Conservation (phyloP, 225 moss, liverwort and hornwort genomes). For the Pseudoscleropodium purum region DNA sequence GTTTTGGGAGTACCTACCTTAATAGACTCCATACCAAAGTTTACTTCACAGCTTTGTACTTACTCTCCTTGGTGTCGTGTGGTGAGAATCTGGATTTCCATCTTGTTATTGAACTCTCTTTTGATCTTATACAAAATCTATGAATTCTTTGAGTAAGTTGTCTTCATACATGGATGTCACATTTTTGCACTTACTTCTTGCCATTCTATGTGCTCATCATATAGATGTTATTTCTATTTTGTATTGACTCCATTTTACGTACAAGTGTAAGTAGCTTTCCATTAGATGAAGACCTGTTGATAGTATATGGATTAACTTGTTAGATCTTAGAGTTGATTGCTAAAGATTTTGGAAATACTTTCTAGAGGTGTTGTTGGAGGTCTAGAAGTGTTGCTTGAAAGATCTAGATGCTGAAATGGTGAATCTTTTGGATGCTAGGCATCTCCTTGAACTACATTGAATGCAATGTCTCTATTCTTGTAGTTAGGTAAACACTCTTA, state of each 20-base stretch:
- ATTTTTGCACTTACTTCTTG: not conserved
- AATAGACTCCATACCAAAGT: not conserved
- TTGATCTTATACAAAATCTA: not conserved
- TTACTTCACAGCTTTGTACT: rapidly evolving
- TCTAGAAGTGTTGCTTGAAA: not conserved
- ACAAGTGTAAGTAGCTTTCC: not conserved
- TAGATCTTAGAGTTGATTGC: not conserved
- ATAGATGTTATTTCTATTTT: not conserved
- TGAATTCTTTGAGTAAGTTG: not conserved
- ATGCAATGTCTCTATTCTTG: rapidly evolving
- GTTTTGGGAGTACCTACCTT: too few species aligned
- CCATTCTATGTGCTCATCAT: not conserved
- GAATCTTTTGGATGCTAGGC: not conserved
- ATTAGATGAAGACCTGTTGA: not conserved
- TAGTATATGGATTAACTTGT: not conserved
- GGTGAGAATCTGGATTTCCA: not conserved
- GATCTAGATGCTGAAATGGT: not conserved
- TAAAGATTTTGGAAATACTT: not conserved
- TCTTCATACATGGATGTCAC: not conserved
- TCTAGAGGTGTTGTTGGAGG: too few species aligned
- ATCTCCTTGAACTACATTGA: not conserved
- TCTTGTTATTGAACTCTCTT: not conserved
- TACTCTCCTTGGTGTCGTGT: not conserved
- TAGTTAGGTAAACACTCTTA: rapidly evolving
- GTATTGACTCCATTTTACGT: not conserved